Percentiles rank a stretch among this genome's conserved stretches.
phyloP scores from a whole-genome alignment of 345 rosid genomes.

The Pistacia integerrima region DNA sequence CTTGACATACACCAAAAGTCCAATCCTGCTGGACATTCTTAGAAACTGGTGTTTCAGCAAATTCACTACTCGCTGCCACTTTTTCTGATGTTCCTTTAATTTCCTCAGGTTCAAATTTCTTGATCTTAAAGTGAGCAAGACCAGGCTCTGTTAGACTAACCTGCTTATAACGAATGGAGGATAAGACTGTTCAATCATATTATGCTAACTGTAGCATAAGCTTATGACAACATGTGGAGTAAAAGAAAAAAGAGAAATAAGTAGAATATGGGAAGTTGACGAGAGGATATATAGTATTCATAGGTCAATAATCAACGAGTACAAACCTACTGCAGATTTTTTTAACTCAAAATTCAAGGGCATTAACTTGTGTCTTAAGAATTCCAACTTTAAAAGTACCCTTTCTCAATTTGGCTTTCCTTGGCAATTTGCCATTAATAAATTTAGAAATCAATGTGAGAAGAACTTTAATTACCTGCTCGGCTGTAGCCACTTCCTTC shows the following conservation, averaged over 20 bases:
- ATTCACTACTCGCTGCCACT: background rate
- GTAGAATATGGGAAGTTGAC: too few relatives aligned
- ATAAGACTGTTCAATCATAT: background rate
- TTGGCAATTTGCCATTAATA: background rate
- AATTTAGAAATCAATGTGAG: background rate
- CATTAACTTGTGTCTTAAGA: too few relatives aligned
- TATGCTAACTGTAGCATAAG: background rate
- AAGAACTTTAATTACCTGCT: constrained; percentile 11
- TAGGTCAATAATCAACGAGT: too few relatives aligned
- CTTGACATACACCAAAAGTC: too few relatives aligned
- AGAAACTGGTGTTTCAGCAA: background rate
- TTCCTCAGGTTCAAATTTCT: background rate
- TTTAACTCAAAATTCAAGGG: too few relatives aligned
- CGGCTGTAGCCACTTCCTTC: constrained; percentile 6
- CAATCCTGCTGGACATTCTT: constrained; percentile 16
- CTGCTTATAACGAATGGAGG: constrained; percentile 1
- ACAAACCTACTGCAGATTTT: too few relatives aligned
- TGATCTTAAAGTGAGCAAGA: background rate
- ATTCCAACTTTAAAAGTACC: too few relatives aligned
- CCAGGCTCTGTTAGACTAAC: constrained; percentile 2
- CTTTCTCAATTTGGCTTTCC: background rate
- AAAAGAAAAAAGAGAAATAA: too few relatives aligned
- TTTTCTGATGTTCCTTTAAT: background rate
- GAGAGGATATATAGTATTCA: too few relatives aligned
- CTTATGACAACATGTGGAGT: too few relatives aligned